A percentile compares a stretch with the other conserved stretches of the same genome.
phyloP scores from a whole-genome alignment of 345 rosid genomes.

The Aegle marmelos region DNA sequence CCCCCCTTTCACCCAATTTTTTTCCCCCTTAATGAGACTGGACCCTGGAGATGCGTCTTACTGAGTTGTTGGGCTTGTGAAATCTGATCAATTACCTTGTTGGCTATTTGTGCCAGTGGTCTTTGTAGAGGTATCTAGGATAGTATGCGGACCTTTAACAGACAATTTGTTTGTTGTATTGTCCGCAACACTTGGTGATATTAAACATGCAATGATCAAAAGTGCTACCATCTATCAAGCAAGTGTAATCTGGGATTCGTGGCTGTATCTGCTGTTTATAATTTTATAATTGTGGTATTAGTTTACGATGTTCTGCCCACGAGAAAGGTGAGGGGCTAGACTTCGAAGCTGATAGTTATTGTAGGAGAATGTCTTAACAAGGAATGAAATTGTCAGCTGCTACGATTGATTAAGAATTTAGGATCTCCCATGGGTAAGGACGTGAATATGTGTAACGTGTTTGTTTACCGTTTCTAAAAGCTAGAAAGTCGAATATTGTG shows the following conservation, averaged over 20 bases:
- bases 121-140: not conserved
- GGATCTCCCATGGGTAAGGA: no score
- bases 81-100: not conserved
- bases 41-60: not conserved
- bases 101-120: not conserved
- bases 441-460: no score
- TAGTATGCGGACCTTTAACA: not conserved
- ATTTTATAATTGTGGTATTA: not conserved
- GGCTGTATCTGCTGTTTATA: not conserved
- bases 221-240: not conserved
- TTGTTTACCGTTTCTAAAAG: no score
- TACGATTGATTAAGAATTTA: no score
- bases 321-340: not conserved
- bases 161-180: not conserved
- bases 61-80: not conserved
- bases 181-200: not conserved
- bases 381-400: no score
- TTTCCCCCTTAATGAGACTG: not conserved
- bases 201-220: not conserved
- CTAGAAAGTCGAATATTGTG: no score
- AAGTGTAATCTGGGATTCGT: not conserved
- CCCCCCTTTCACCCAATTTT: no score
- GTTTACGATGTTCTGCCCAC: not conserved
- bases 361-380: no score
- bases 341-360: no score